Evolutionary conservation across 1,284 basidiomycete species (phyloP).

Genomic region (Microbotryum saponariae): DNA sequence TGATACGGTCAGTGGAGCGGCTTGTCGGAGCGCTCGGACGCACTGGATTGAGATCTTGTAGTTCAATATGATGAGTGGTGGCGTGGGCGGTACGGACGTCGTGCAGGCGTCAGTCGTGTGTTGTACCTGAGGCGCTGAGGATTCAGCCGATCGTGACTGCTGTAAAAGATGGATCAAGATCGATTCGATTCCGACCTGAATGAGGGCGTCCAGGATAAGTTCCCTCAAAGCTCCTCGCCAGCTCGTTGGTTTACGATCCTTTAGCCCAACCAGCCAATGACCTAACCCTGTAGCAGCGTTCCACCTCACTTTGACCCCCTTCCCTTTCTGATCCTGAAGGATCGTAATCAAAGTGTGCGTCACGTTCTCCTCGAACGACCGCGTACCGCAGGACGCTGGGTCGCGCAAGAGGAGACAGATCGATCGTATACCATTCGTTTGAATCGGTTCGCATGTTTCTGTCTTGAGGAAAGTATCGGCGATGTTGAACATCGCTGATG

Average conservation of each 20-base stretch:
- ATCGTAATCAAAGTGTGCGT: neutral
- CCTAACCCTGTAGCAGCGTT: too few species aligned
- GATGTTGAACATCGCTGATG: neutral
- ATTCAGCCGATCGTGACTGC: neutral
- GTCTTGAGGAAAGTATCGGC: neutral
- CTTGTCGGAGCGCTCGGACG: neutral
- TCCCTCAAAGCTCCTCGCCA: too few species aligned
- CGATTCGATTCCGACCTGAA: constrained; percentile 4
- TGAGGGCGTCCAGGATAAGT: too few species aligned
- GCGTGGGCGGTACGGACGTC: neutral
- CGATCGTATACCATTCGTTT: constrained; percentile 9
- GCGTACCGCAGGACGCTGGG: too few species aligned
- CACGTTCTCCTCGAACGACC: neutral
- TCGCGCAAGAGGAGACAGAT: neutral
- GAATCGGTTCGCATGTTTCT: neutral
- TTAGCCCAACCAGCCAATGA: neutral
- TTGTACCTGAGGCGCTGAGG: neutral
- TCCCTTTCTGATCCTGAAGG: neutral
- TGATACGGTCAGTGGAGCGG: neutral
- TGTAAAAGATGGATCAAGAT: constrained; percentile 11
- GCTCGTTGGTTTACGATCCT: too few species aligned
- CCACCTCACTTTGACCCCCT: constrained; percentile 7
- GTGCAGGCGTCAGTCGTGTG: neutral
- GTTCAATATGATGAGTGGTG: neutral
- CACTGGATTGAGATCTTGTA: constrained; percentile 24